A percentile compares a stretch with the other conserved stretches of the same genome.
phyloP scores from a whole-genome alignment of 345 rosid species.

The Eutrema japonicum region DNA sequence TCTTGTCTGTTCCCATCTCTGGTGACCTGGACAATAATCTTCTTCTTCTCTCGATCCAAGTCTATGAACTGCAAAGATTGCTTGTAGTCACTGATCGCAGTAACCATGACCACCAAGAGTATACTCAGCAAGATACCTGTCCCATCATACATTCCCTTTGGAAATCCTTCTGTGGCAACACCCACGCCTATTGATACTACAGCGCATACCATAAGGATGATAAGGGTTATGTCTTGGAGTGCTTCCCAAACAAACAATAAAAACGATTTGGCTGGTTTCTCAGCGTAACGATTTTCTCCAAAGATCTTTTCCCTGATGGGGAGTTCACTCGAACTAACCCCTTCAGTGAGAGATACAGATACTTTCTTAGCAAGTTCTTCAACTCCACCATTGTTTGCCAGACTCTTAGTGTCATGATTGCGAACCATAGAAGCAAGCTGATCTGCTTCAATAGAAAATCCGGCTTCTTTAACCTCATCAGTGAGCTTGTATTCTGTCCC shows the following conservation, averaged over 20 bases:
- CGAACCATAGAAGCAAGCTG: slow-evolving; percentile 73
- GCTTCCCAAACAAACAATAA: slow-evolving; percentile 59
- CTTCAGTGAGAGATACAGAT: slow-evolving; percentile 54
- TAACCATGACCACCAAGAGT: slow-evolving; percentile 78
- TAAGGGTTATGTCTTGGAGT: slow-evolving; percentile 53
- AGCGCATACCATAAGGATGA: slow-evolving; percentile 56
- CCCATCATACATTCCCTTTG: slow-evolving; percentile 57
- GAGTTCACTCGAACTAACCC: slow-evolving; percentile 54
- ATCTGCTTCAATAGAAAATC: slow-evolving; percentile 71
- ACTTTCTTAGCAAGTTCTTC: slow-evolving; percentile 62
- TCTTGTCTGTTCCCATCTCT: slow-evolving; percentile 74
- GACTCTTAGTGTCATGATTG: slow-evolving; percentile 55
- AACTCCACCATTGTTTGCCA: slow-evolving; percentile 62
- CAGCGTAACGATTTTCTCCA: slow-evolving; percentile 62
- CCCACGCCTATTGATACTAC: slow-evolving; percentile 79
- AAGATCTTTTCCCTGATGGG: slow-evolving; percentile 57
- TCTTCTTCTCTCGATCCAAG: slow-evolving; percentile 85
- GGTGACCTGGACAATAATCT: slow-evolving; percentile 67
- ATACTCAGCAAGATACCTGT: slow-evolving; percentile 76
- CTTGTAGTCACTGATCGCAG: slow-evolving; percentile 87
- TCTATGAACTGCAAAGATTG: slow-evolving; percentile 87
- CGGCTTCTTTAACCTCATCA: slow-evolving; percentile 59
- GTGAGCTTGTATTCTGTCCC: slow-evolving; percentile 57
- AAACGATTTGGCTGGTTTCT: slow-evolving; percentile 61
- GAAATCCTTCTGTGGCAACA: slow-evolving; percentile 63